These are phyloP conservation scores for Sanghuangporus baumii DNA, from an alignment of 1,284 basidiomycete genomes.

Conservation along the genomic window DNA sequence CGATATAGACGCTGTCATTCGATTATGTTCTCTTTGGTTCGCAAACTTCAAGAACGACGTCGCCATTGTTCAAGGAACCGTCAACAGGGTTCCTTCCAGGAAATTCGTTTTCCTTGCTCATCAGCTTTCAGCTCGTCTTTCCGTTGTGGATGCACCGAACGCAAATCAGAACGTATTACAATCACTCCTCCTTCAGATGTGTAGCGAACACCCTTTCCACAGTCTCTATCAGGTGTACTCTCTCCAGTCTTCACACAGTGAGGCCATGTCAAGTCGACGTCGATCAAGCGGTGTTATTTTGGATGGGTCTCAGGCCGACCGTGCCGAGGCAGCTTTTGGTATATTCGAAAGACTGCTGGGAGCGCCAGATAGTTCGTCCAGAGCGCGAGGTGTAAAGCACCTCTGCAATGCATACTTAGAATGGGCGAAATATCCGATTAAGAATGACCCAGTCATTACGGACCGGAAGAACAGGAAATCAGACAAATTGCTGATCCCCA, in stretches of 20 bases:
- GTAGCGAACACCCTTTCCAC: conserved; percentile 91
- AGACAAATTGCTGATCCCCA: conserved; percentile 34
- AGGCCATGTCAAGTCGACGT: conserved; percentile 11
- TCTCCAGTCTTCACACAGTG: conserved; percentile 36
- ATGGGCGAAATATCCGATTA: conserved; percentile 71
- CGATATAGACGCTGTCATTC: conserved; percentile 75
- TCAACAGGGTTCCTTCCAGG: conserved; percentile 72
- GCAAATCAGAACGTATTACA: conserved; percentile 64
- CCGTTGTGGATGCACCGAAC: conserved; percentile 32
- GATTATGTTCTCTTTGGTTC: conserved; percentile 90
- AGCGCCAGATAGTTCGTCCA: conserved; percentile 32
- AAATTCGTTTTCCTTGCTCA: conserved; percentile 91
- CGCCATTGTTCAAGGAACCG: conserved; percentile 24
- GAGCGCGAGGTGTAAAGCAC: conserved; percentile 55
- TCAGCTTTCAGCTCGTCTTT: conserved; percentile 86
- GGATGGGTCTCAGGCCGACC: conserved; percentile 43
- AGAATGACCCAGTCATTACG: conserved; percentile 24
- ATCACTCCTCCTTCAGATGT: conserved; percentile 69
- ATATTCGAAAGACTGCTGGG: conserved; percentile 61
- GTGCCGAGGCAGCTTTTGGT: conserved; percentile 60
- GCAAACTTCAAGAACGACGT: conserved; percentile 63
- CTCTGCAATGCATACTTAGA: conserved; percentile 73
- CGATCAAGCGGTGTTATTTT: conserved; percentile 28
- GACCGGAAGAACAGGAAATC: conserved; percentile 24
- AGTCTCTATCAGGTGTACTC: conserved; percentile 88